Conservation (phyloP, 169 alveolate species). For the Babesia caballi region DNA sequence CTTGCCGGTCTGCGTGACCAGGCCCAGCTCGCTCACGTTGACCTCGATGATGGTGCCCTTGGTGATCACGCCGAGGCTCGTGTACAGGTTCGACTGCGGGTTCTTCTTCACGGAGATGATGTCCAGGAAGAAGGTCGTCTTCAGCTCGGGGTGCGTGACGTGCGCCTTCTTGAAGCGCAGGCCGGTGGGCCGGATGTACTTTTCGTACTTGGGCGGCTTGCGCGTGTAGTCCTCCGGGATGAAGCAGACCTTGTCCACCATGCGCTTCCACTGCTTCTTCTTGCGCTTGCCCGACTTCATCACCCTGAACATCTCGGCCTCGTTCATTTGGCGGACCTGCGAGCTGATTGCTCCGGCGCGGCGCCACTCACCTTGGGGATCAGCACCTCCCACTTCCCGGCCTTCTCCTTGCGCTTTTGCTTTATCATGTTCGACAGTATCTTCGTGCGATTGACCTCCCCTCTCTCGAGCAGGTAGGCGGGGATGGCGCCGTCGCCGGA, state of each 20-base stretch:
- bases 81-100: slow-evolving; percentile 95
- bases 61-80: slow-evolving; percentile 96
- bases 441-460: slow-evolving; percentile 91
- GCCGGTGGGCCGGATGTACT: slow-evolving; percentile 96
- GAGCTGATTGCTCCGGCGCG: slow-evolving; percentile 84
- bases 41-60: slow-evolving; percentile 93
- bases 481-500: slow-evolving; percentile 98
- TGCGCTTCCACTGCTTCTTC: slow-evolving; percentile 97
- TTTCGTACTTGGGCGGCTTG: slow-evolving; percentile 98
- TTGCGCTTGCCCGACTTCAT: slow-evolving; percentile 93
- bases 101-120: slow-evolving; percentile 96
- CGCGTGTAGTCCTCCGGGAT: slow-evolving; percentile 98
- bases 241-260: slow-evolving; percentile 95
- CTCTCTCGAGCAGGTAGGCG: slow-evolving; percentile 97
- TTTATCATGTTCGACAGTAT: slow-evolving; percentile 95
- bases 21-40: slow-evolving; percentile 97
- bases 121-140: slow-evolving; percentile 92
- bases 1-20: slow-evolving; percentile 98
- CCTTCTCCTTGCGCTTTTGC: slow-evolving; percentile 97
- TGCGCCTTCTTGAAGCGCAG: slow-evolving; percentile 97
- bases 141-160: slow-evolving; percentile 98
- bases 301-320: slow-evolving; percentile 90
- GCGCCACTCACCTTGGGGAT: slow-evolving; percentile 94
- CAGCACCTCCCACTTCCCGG: slow-evolving; percentile 99
- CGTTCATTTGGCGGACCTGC: slow-evolving; percentile 71